These are phyloP conservation scores for Aspergillus brasiliensis DNA, from an alignment of 2,329 filamentous ascomycete species.

Conservation along the genomic window DNA sequence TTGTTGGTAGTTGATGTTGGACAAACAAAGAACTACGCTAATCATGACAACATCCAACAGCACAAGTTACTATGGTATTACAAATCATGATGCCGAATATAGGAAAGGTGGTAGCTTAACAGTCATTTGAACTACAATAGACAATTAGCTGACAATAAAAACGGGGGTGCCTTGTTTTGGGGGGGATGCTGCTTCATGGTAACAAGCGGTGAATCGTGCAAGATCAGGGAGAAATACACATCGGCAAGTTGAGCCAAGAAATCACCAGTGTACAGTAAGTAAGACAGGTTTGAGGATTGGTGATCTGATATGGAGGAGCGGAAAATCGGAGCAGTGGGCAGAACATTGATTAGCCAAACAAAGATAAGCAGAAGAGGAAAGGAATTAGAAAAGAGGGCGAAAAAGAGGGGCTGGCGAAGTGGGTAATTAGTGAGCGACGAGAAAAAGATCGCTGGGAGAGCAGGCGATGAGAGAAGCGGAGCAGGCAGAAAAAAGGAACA, in stretches of 20 bases:
- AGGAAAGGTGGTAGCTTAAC: too few species aligned
- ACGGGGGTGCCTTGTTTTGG: background rate
- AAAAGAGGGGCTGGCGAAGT: background rate
- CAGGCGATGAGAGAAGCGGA: background rate
- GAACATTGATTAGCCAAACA: background rate
- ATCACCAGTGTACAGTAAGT: background rate
- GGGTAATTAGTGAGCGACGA: background rate
- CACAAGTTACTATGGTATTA: background rate
- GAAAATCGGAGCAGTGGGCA: background rate
- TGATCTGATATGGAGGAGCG: slow-evolving; percentile 14
- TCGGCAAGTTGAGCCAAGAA: background rate
- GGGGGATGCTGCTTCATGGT: slow-evolving; percentile 2
- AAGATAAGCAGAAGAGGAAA: background rate
- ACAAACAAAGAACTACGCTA: slow-evolving; percentile 8
- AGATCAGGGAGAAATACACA: background rate
- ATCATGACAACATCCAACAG: background rate
- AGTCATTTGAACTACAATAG: background rate
- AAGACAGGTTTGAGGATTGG: slow-evolving; percentile 9
- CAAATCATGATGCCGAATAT: background rate
- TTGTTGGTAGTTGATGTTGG: background rate
- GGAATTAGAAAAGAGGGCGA: background rate
- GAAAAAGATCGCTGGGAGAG: background rate
- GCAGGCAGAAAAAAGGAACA: background rate
- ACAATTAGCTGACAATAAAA: slow-evolving; percentile 1
- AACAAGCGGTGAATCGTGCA: slow-evolving; percentile 15